Evolutionary conservation across 2,329 filamentous ascomycete species (phyloP), one percentile per base, ranked within the genome.

Genomic region (Fusarium tjaetaba): DNA sequence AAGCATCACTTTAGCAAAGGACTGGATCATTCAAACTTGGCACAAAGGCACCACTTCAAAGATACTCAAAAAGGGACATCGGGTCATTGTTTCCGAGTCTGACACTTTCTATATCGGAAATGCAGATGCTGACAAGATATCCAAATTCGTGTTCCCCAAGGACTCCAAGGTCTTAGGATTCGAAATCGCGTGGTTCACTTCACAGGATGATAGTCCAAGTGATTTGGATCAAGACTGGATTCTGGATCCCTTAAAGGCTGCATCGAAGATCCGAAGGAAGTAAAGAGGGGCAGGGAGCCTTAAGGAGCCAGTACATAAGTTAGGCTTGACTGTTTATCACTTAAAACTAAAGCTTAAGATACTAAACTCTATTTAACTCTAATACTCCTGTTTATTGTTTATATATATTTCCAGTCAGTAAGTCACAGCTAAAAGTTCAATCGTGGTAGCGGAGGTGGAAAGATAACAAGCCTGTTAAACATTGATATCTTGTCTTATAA

Each of bases 11-110:
- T 10, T 68, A 1, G 32, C 36, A 3, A 62, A 53, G 6, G 64
- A 68, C 18, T 68, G 65, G 65, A 68, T 68, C 3, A 62, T 68
- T 7, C 65, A 68, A 22, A 68, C 65, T 0, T 68, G 65, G 65
- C 65, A 68, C 4, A 55, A 62, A 9, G 64, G 55, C 13, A 34
- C 38, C 7, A 55, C 64, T 7, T 8, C 24, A 20, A 34, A 55
- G 13, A 18, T 68, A 5, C 55, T 68, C 2, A 11, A 68, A 10
- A 68, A 68, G 9, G 65, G 65, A 5, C 53, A 68, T 0, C 28
- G 64, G 2, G 64, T 68, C 0, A 68, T 68, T 0, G 32, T 68
- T 15, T 68, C 65, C 0, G 65, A 68, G 24, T 43, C 64, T 4
- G 7, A 68, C 4, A 24, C 65, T 1, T 68, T 68, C 10, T 68